Evolutionary conservation across 1,284 basidiomycete genomes (phyloP), one percentile per base, ranked within the genome.

Genomic region (Singerocomus inundabilis): DNA sequence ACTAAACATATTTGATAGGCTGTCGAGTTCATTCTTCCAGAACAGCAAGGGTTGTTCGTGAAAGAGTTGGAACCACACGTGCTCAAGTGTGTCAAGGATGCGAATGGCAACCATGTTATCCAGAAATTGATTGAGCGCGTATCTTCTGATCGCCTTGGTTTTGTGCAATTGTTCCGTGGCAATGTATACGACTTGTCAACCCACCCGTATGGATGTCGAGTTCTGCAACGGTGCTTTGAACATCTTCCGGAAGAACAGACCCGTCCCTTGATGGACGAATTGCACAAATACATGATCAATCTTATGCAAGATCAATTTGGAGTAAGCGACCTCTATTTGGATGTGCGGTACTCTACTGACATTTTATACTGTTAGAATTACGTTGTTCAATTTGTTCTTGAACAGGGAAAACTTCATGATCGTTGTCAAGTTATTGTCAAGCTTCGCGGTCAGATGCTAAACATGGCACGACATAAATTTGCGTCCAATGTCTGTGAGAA

Each of bases 401-500:
- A 93, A 61, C 79, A 88, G 48, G 93, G 93, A 2, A 77, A 77
- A 53, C 72, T 75, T 3, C 75, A 81, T 9, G 95, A 98, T 67
- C 81, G 82, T 44, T 74, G 75, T 7, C 71, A 79, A 49, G 82
- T 98, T 41, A 77, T 97, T 50, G 70, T 71, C 10, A 82, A 84
- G 61, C 79, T 98, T 51, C 83, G 81, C 21, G 90, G 92, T 2
- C 84, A 89, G 59, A 81, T 99, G 64, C 69, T 94, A 30, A 74
- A 77, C 54, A 82, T 94, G 78, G 81, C 90, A 2, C 81, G 85
- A 41, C 95, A 98, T 73, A 98, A 98, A 70, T 98, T 96, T 63
- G 94, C 96, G 1, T 95, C 91, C 6, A 99, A 99, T 63, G 97
- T 99, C 16, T 90, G 93, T 66, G 97, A 99, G 72, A 93, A 94